Base-by-base conservation (phyloP, 352 stramenopile genomes). In the Phytophthora cactorum region DNA sequence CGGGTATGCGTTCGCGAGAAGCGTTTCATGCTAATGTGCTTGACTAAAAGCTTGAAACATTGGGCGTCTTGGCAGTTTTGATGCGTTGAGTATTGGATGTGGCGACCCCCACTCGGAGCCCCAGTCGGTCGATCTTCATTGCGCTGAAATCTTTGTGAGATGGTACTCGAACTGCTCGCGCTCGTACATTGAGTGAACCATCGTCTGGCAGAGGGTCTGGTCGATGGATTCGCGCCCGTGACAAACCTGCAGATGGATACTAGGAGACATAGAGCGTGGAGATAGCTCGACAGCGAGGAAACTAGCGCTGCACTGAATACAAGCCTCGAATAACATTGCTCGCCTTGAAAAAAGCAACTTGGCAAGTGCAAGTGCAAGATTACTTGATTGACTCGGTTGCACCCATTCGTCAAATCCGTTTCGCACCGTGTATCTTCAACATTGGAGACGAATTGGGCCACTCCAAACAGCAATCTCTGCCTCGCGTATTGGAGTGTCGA, bases 361-460 rank as follows among this genome's bases (percentile, higher is more conserved):
- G n/a, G 34, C 34, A 10, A 39, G 34, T 39, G 34, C 9, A 39
- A 39, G 5, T 39, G 22, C 22, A 22, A 22, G 22, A 22, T 22
- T 22, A 22, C 22, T 22, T 22, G 22, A 22, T 25, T 25, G 5
- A 25, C 4, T 46, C 22, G 11, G 27, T 25, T 49, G 56, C 47
- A 63, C 56, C 56, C 56, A 63, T 63, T 15, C 8, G 53, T 28
- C 57, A 64, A 64, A 64, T 64, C 57, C 57, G 45, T 41, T 63
- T 63, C 34, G 57, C 31, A 49, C n/a, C 2, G 12, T 12, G 22
- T 15, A 55, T 54, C 50, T 54, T 66, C 58, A 66, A 66, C 51
- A 60, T 43, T 31, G 43, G 8, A 43, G 51, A 53, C 59, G 22
- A 60, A 49, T 12, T 34, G 6, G 14, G 12, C 52, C 52, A 59